These are phyloP conservation scores for Purpureocillium takamizusanense DNA, from an alignment of 2,329 filamentous ascomycete genomes.

Conservation along the genomic window DNA sequence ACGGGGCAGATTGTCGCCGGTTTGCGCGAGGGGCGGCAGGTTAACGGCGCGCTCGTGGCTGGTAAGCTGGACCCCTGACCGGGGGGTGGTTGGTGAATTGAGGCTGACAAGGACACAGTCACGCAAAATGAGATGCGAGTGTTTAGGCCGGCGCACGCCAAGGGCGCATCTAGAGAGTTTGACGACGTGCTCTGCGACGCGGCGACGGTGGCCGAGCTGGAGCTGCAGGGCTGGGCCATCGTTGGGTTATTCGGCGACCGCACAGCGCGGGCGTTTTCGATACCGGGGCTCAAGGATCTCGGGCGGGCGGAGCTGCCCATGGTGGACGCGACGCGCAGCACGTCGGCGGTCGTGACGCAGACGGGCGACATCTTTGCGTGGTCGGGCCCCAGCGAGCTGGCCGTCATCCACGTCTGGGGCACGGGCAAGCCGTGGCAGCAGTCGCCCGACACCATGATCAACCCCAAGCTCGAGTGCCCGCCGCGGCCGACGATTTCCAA, in stretches of 20 bases:
- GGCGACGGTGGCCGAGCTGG: conserved; percentile 66
- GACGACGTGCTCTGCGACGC: conserved; percentile 76
- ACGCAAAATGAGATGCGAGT: conserved; percentile 70
- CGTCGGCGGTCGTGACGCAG: conserved; percentile 60
- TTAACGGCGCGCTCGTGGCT: conserved; percentile 73
- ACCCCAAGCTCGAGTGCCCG: conserved; percentile 64
- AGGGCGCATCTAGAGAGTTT: conserved; percentile 88
- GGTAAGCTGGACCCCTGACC: conserved; percentile 33
- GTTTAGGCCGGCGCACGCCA: conserved; percentile 74
- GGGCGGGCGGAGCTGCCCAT: conserved; percentile 56
- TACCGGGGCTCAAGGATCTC: conserved; percentile 85
- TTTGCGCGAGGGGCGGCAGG: conserved; percentile 62
- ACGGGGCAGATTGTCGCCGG: conserved; percentile 68
- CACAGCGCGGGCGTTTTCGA: conserved; percentile 67
- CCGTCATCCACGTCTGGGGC: conserved; percentile 78
- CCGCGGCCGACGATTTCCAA: conserved; percentile 89
- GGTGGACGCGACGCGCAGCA: conserved; percentile 65
- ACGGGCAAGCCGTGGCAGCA: conserved; percentile 55
- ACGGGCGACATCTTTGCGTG: conserved; percentile 81
- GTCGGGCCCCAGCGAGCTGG: conserved; percentile 80
- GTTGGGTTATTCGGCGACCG: conserved; percentile 81
- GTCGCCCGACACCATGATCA: conserved; percentile 65
- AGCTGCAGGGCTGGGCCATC: conserved; percentile 67
- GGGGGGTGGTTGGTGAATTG: too few relatives aligned
- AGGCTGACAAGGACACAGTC: conserved; percentile 27